Evolutionary conservation across 2,329 filamentous ascomycete species (phyloP).

Genomic region (Neonectria punicea): DNA sequence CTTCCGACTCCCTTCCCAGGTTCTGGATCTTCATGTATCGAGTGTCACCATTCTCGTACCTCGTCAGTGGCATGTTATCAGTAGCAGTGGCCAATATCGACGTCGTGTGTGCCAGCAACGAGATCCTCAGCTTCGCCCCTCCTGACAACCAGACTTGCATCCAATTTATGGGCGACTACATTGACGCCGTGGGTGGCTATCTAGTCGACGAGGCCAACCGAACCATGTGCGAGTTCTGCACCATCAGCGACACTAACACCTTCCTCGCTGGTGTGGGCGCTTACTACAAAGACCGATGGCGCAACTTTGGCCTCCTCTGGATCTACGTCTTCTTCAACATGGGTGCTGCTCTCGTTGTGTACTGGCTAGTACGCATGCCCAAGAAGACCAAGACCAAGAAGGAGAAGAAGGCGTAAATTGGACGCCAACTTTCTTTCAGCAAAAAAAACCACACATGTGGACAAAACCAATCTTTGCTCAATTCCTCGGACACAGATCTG

Average conservation of each 20-base stretch:
- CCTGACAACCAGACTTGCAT: slow-evolving; percentile 66
- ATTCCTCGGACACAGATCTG: slow-evolving; percentile 1
- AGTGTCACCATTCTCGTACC: slow-evolving; percentile 84
- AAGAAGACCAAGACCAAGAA: slow-evolving; percentile 52
- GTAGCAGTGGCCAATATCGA: slow-evolving; percentile 74
- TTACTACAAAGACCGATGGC: slow-evolving; percentile 70
- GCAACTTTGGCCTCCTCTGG: slow-evolving; percentile 74
- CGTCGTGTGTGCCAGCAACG: slow-evolving; percentile 75
- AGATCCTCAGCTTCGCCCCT: slow-evolving; percentile 74
- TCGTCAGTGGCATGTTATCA: slow-evolving; percentile 78
- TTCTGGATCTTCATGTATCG: slow-evolving; percentile 67
- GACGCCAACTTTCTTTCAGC: neutral
- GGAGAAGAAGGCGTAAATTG: slow-evolving; percentile 37
- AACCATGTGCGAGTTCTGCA: slow-evolving; percentile 68
- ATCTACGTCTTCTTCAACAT: slow-evolving; percentile 70
- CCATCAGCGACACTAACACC: slow-evolving; percentile 61
- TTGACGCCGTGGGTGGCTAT: slow-evolving; percentile 60
- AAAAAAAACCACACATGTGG: neutral
- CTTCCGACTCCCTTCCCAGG: slow-evolving; percentile 64
- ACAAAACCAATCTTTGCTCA: slow-evolving; percentile 6
- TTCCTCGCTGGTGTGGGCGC: slow-evolving; percentile 62
- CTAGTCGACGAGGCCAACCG: slow-evolving; percentile 61
- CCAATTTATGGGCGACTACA: slow-evolving; percentile 67
- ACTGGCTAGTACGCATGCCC: slow-evolving; percentile 64
- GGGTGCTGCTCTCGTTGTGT: slow-evolving; percentile 63